phyloP scores from a whole-genome alignment of 176 grass and related monocot species.

The Echinochloa phyllopogon region DNA sequence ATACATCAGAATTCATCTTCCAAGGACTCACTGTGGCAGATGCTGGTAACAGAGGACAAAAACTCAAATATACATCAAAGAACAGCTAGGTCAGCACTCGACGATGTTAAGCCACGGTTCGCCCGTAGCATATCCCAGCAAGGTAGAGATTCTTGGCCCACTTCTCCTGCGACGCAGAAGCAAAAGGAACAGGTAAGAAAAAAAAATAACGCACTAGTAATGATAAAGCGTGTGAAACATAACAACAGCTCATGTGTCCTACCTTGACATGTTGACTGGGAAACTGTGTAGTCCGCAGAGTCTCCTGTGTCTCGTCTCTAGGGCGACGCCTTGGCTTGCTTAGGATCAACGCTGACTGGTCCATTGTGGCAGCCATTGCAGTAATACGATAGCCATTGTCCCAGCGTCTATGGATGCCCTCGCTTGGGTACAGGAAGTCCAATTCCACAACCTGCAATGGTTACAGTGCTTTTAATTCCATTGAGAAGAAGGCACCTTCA shows the following conservation, averaged over 20 bases:
- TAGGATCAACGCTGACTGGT: slow-evolving; percentile 69
- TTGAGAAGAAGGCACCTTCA: background rate
- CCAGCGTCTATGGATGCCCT: slow-evolving; percentile 77
- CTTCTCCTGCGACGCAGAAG: slow-evolving; percentile 55
- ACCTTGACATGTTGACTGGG: slow-evolving; percentile 75
- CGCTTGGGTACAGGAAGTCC: slow-evolving; percentile 78
- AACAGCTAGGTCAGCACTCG: slow-evolving; percentile 23
- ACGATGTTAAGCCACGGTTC: slow-evolving; percentile 66
- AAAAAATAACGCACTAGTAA: background rate
- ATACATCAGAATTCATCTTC: slow-evolving; percentile 27
- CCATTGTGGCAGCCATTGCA: slow-evolving; percentile 66
- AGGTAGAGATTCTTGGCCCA: slow-evolving; percentile 88
- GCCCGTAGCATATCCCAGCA: slow-evolving; percentile 82
- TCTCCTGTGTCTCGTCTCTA: slow-evolving; percentile 76
- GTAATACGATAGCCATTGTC: slow-evolving; percentile 70
- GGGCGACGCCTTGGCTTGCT: slow-evolving; percentile 68
- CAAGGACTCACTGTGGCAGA: slow-evolving; percentile 14
- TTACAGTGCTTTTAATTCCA: background rate
- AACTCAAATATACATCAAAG: slow-evolving; percentile 33
- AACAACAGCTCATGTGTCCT: background rate
- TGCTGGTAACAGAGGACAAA: slow-evolving; percentile 9
- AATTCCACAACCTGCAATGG: slow-evolving; percentile 67
- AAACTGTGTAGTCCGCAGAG: slow-evolving; percentile 69
- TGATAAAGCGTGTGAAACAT: background rate
- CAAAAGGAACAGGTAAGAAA: background rate